These are phyloP conservation scores for Nidularia sp. DNA, from an alignment of 768 basidiomycete genomes.

Conservation along the genomic window DNA sequence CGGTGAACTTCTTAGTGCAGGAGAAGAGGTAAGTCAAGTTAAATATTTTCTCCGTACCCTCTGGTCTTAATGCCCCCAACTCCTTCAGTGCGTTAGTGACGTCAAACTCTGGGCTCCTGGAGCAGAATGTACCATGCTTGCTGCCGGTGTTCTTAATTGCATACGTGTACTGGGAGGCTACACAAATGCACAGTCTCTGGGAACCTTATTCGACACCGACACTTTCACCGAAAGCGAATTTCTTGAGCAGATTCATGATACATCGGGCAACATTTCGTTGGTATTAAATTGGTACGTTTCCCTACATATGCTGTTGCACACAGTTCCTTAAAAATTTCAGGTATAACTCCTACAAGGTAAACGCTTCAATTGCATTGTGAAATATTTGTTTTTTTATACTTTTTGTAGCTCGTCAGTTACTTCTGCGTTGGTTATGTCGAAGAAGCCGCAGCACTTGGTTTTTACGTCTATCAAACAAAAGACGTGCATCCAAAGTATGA, in stretches of 20 bases:
- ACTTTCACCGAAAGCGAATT: constrained; percentile 55
- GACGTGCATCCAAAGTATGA: constrained; percentile 61
- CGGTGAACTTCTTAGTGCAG: constrained; percentile 47
- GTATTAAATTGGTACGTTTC: constrained; percentile 53
- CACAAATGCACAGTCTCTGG: constrained; percentile 42
- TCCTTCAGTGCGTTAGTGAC: constrained; percentile 47
- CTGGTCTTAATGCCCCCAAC: too few species aligned
- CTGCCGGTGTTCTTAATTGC: constrained; percentile 57
- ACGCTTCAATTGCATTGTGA: neutral
- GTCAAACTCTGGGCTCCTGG: constrained; percentile 52
- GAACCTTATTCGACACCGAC: constrained; percentile 58
- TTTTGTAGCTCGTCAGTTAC: constrained; percentile 50
- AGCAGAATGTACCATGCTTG: constrained; percentile 48
- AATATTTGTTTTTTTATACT: neutral
- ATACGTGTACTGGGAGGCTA: constrained; percentile 63
- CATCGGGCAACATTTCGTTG: constrained; percentile 45
- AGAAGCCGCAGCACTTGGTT: constrained; percentile 62
- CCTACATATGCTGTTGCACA: neutral
- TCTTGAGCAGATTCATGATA: constrained; percentile 34
- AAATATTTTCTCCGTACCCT: too few species aligned
- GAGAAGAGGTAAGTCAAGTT: constrained; percentile 55
- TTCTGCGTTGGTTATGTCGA: constrained; percentile 57
- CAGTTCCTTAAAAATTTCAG: constrained; percentile 18
- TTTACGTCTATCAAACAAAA: constrained; percentile 54
- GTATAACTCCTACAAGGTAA: constrained; percentile 66